phyloP scores from a whole-genome alignment of 2,329 filamentous ascomycete genomes.

The Amphichorda felina region DNA sequence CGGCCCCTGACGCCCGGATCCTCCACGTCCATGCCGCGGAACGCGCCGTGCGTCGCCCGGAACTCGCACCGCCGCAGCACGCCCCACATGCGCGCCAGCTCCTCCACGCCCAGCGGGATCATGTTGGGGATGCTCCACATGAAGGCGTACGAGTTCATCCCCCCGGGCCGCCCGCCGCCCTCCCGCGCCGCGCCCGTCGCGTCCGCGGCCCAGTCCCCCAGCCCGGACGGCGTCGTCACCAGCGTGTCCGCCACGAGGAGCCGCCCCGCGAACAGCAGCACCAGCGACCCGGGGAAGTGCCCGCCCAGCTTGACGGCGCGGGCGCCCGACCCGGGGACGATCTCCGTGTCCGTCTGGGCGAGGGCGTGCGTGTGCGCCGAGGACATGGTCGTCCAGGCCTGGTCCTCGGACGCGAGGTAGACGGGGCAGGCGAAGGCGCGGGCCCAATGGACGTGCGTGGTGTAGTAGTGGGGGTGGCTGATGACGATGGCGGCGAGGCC shows the following conservation, averaged over 20 bases:
- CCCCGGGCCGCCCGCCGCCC: constrained; percentile 22
- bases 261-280: constrained; percentile 47
- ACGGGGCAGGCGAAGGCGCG: constrained; percentile 56
- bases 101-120: constrained; percentile 57
- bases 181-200: constrained; percentile 19
- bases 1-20: constrained; percentile 45
- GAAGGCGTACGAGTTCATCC: constrained; percentile 49
- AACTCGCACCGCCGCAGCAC: constrained; percentile 51
- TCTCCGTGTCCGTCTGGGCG: constrained; percentile 24
- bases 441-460: constrained; percentile 65
- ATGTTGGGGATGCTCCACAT: constrained; percentile 68
- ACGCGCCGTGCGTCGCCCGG: constrained; percentile 54
- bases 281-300: constrained; percentile 66
- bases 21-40: constrained; percentile 50
- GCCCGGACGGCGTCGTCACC: constrained; percentile 51
- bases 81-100: constrained; percentile 59
- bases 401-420: constrained; percentile 55
- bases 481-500: constrained; percentile 63
- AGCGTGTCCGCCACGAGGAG: constrained; percentile 72
- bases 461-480: constrained; percentile 74
- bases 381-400: constrained; percentile 41
- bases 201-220: constrained; percentile 31
- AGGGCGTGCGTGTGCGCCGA: constrained; percentile 35
- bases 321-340: constrained; percentile 32
- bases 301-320: constrained; percentile 61